Conservation (phyloP, 2,329 filamentous ascomycete genomes). For the Trichophyton simii region DNA sequence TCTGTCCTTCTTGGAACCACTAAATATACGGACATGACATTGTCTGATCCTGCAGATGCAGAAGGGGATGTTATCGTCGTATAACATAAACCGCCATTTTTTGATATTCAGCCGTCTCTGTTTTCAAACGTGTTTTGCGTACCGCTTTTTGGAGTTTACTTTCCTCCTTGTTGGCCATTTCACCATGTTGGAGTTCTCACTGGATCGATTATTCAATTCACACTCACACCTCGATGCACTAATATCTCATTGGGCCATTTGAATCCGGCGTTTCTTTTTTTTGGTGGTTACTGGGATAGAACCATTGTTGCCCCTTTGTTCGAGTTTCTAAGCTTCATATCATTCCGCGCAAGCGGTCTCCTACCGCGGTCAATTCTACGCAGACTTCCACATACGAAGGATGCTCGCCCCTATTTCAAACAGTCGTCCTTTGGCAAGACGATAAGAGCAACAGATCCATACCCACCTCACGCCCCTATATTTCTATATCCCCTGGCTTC, state of each 20-base stretch:
- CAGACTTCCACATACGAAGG: not conserved
- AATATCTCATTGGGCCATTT: slow-evolving; percentile 3
- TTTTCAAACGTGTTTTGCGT: not conserved
- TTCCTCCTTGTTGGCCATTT: not conserved
- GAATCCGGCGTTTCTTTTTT: not conserved
- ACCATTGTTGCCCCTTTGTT: not conserved
- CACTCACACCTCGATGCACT: not conserved
- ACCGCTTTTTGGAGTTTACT: not conserved
- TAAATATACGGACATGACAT: slow-evolving; percentile 36
- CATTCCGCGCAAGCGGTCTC: not conserved
- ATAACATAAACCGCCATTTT: slow-evolving; percentile 15
- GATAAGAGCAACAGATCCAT: not conserved
- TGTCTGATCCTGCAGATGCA: slow-evolving; percentile 34
- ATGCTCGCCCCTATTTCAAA: not conserved
- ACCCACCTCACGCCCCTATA: too few species aligned
- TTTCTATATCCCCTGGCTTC: not conserved
- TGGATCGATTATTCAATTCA: not conserved
- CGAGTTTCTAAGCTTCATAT: not conserved
- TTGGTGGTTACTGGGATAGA: not conserved
- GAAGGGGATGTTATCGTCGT: slow-evolving; percentile 36
- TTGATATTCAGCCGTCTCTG: not conserved
- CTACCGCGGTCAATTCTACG: not conserved
- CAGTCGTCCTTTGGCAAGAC: not conserved
- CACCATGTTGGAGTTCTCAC: not conserved
- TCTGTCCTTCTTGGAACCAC: slow-evolving; percentile 31